phyloP scores from a whole-genome alignment of 176 grass and related monocot genomes.

The Avena atlantica region DNA sequence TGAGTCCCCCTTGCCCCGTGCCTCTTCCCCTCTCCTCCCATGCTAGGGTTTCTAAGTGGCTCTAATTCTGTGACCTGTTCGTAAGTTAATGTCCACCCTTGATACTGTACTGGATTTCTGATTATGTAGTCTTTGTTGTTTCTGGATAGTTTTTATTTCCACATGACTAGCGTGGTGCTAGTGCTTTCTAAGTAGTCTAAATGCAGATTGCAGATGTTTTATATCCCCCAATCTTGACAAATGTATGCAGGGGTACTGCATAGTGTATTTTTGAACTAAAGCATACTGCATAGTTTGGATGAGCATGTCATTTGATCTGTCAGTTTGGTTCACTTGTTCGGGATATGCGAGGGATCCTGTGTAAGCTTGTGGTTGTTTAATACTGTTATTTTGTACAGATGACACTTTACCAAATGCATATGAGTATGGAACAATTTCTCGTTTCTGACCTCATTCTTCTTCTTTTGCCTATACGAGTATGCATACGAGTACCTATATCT shows the following conservation, averaged over 20 bases:
- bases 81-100: too few species aligned
- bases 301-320: background rate
- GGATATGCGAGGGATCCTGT: background rate
- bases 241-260: background rate
- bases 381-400: background rate
- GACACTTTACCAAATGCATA: background rate
- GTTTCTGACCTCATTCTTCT: background rate
- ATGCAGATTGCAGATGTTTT: too few species aligned
- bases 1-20: too few species aligned
- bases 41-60: too few species aligned
- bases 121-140: too few species aligned
- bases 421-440: background rate
- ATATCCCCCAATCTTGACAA: too few species aligned
- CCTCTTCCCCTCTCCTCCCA: too few species aligned
- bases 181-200: too few species aligned
- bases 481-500: slow-evolving; percentile 15
- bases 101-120: too few species aligned
- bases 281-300: background rate
- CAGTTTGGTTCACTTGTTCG: background rate
- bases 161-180: too few species aligned
- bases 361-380: background rate
- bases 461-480: background rate
- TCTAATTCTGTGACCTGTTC: too few species aligned
- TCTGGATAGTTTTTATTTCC: too few species aligned
- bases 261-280: slow-evolving; percentile 2